These are phyloP conservation scores for Tieghemostelium lacteum DNA, from an alignment of 78 protist genomes.

Conservation along the genomic window DNA sequence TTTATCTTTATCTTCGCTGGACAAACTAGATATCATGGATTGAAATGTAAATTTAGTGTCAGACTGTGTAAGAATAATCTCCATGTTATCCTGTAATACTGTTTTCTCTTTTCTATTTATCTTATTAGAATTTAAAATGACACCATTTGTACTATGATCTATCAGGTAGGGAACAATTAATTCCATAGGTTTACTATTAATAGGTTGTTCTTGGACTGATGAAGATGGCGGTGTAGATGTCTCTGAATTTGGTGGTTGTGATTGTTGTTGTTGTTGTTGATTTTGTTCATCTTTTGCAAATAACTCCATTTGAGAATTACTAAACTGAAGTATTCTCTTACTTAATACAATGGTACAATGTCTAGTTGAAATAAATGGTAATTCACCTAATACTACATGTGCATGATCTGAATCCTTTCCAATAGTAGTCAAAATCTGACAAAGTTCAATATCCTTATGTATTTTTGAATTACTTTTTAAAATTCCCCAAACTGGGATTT, in stretches of 20 bases:
- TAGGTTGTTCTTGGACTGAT: no score
- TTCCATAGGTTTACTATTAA: conserved; percentile 15
- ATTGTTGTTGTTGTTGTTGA: not conserved
- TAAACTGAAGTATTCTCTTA: not conserved
- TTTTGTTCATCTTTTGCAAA: not conserved
- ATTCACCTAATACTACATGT: conserved; percentile 1
- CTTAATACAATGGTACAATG: conserved; percentile 17
- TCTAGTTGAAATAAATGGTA: not conserved
- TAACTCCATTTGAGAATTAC: not conserved
- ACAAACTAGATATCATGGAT: not conserved
- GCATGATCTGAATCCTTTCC: conserved; percentile 4
- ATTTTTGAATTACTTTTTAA: not conserved
- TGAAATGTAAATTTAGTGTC: not conserved
- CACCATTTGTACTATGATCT: conserved; percentile 67
- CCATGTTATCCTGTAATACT: conserved; percentile 22
- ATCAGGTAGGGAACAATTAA: conserved; percentile 21
- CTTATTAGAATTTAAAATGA: not conserved
- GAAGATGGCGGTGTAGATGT: not conserved
- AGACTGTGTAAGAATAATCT: conserved; percentile 7
- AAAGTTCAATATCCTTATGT: conserved; percentile 37
- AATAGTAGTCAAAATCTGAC: conserved; percentile 40
- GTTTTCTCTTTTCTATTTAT: not conserved
- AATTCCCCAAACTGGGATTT: conserved; percentile 11
- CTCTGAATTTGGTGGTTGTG: not conserved
- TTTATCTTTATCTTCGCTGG: conserved; percentile 1